phyloP scores from a whole-genome alignment of 1,284 basidiomycete species.

The Ganoderma meredithae region DNA sequence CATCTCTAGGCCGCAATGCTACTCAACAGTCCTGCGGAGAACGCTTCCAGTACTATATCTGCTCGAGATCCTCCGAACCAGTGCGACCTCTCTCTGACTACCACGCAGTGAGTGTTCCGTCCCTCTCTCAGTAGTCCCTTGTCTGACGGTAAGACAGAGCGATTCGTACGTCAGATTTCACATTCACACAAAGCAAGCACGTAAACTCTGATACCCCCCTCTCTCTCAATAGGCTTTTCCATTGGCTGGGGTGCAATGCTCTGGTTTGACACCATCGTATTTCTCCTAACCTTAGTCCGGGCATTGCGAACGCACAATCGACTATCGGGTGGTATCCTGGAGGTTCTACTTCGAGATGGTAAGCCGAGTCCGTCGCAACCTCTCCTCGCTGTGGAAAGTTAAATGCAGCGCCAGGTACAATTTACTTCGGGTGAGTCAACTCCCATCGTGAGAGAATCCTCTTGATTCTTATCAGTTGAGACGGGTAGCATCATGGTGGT shows the following conservation, averaged over 20 bases:
- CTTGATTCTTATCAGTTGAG: not conserved
- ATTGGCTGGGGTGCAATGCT: slow-evolving; percentile 27
- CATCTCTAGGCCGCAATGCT: slow-evolving; percentile 13
- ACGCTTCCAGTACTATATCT: not conserved
- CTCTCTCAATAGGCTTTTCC: slow-evolving; percentile 17
- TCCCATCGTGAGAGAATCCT: not conserved
- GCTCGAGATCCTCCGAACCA: slow-evolving; percentile 13
- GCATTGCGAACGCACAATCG: slow-evolving; percentile 19
- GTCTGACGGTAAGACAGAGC: slow-evolving; percentile 15
- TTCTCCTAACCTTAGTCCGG: slow-evolving; percentile 25
- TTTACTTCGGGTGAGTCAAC: slow-evolving; percentile 16
- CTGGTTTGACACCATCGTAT: slow-evolving; percentile 30
- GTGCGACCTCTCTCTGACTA: slow-evolving; percentile 24
- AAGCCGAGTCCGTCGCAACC: not conserved
- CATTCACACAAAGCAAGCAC: not conserved
- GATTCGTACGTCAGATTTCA: slow-evolving; percentile 19
- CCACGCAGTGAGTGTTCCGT: slow-evolving; percentile 15
- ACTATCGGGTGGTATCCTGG: slow-evolving; percentile 23
- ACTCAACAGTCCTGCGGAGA: slow-evolving; percentile 6
- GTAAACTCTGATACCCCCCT: not conserved
- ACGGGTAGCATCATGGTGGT: slow-evolving; percentile 1
- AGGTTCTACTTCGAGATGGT: slow-evolving; percentile 32
- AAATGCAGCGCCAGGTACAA: not conserved
- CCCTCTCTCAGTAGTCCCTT: not conserved
- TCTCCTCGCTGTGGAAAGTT: not conserved